A percentile compares a stretch with the other conserved stretches of the same genome.
These are phyloP conservation scores for Rutstroemia sp. DNA, from an alignment of 2,329 filamentous ascomycete species.

Conservation along the genomic window DNA sequence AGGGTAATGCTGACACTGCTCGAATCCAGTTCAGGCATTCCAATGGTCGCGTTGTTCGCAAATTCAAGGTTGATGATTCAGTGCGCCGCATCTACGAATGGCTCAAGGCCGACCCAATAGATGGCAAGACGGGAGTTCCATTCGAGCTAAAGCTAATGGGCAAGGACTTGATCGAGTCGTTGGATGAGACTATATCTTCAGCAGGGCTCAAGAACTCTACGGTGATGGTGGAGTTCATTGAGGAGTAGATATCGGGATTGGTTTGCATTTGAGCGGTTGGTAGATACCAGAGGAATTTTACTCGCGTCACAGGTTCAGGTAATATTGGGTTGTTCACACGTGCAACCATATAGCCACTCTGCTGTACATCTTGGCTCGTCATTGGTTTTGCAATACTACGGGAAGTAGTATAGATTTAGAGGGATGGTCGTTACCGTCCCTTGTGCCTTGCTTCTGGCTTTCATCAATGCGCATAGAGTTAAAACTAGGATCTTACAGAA, in stretches of 20 bases:
- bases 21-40: constrained; percentile 90
- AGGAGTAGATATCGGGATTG: constrained; percentile 30
- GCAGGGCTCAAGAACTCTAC: constrained; percentile 87
- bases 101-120: constrained; percentile 82
- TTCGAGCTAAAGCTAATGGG: constrained; percentile 91
- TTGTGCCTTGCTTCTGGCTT: background rate
- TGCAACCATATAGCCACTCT: background rate
- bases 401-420: background rate
- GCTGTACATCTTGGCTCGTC: background rate
- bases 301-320: background rate
- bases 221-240: constrained; percentile 87
- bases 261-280: background rate
- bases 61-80: constrained; percentile 70
- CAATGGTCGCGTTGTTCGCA: constrained; percentile 74
- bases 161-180: constrained; percentile 69
- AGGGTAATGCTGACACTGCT: constrained; percentile 57
- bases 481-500: too few species aligned
- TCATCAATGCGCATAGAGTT: background rate
- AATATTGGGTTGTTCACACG: background rate
- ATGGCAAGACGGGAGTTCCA: constrained; percentile 66
- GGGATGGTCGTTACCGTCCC: background rate
- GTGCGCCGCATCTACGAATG: constrained; percentile 89
- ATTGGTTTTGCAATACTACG: background rate
- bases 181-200: constrained; percentile 70
- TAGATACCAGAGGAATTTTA: constrained; percentile 3